Percentiles rank a stretch among this genome's conserved stretches.
Evolutionary conservation across 2,329 filamentous ascomycete species (phyloP).

Genomic region (Aspergillus niger): DNA sequence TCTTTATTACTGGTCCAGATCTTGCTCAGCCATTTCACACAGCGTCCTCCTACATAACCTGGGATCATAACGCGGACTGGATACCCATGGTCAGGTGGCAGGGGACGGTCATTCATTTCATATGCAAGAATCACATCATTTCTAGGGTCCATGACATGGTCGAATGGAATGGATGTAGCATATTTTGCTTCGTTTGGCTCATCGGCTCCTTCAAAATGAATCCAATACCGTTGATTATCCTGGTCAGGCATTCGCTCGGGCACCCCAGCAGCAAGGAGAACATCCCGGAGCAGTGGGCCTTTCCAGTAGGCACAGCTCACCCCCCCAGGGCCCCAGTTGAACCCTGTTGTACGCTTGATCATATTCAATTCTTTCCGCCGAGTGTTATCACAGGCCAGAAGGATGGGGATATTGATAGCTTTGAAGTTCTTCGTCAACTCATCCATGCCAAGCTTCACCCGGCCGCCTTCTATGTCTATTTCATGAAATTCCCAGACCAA

Average conservation of each 20-base stretch:
- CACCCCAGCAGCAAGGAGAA: conserved; percentile 48
- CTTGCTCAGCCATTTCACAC: conserved; percentile 46
- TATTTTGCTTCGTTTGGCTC: conserved; percentile 52
- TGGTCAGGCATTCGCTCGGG: conserved; percentile 18
- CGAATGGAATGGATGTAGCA: conserved; percentile 51
- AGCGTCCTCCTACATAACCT: conserved; percentile 45
- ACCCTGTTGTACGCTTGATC: conserved; percentile 51
- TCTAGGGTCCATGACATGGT: conserved; percentile 50
- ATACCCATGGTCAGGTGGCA: conserved; percentile 49
- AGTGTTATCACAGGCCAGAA: conserved; percentile 54
- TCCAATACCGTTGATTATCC: conserved; percentile 37
- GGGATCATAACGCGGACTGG: conserved; percentile 47
- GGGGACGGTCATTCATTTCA: conserved; percentile 45
- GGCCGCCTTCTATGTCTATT: conserved; percentile 45
- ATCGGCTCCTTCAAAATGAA: conserved; percentile 56
- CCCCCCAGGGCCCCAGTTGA: conserved; percentile 51
- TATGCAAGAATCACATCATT: conserved; percentile 53
- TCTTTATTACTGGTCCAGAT: conserved; percentile 46
- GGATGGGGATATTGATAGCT: conserved; percentile 51
- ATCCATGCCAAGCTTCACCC: conserved; percentile 50
- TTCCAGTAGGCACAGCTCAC: conserved; percentile 56
- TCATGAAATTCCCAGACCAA: conserved; percentile 54
- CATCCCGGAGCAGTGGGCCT: conserved; percentile 49
- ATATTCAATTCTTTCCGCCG: conserved; percentile 57
- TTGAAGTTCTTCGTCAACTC: conserved; percentile 48